Evolutionary conservation across 306 rosid genomes (phyloP).

Genomic region (Canavalia ensiformis): DNA sequence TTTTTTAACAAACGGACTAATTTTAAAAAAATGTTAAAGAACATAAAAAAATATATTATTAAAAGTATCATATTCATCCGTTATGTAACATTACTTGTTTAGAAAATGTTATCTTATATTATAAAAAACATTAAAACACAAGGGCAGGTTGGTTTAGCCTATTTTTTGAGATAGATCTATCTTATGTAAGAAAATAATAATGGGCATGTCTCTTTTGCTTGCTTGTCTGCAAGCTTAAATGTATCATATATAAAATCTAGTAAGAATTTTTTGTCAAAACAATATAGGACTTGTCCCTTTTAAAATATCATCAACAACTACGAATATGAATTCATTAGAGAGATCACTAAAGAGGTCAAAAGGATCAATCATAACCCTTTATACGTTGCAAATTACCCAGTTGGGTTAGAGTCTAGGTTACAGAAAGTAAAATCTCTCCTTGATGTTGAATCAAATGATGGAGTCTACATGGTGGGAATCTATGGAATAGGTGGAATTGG

Average conservation of each 20-base stretch:
- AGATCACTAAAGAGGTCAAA: background rate
- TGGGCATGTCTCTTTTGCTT: too few relatives aligned
- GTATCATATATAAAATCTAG: too few relatives aligned
- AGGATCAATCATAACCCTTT: background rate
- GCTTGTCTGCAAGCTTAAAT: too few relatives aligned
- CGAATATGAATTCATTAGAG: background rate
- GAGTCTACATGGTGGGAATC: slow-evolving; percentile 31
- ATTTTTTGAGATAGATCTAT: background rate
- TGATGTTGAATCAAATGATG: slow-evolving; percentile 26
- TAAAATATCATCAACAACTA: background rate
- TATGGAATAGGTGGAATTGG: slow-evolving; percentile 38
- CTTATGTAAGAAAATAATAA: background rate
- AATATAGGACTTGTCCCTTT: background rate
- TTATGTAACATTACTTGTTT: too few relatives aligned
- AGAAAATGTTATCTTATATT: too few relatives aligned
- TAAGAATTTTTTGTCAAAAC: background rate
- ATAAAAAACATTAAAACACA: background rate
- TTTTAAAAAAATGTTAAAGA: too few relatives aligned
- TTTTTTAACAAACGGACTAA: too few relatives aligned
- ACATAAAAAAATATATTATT: too few relatives aligned
- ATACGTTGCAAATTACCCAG: background rate
- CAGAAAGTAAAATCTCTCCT: slow-evolving; percentile 15
- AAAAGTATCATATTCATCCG: too few relatives aligned
- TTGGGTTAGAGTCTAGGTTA: background rate
- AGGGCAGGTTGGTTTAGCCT: background rate